phyloP scores from a whole-genome alignment of 1,284 basidiomycete species.

The Xerocomus minutiporus region DNA sequence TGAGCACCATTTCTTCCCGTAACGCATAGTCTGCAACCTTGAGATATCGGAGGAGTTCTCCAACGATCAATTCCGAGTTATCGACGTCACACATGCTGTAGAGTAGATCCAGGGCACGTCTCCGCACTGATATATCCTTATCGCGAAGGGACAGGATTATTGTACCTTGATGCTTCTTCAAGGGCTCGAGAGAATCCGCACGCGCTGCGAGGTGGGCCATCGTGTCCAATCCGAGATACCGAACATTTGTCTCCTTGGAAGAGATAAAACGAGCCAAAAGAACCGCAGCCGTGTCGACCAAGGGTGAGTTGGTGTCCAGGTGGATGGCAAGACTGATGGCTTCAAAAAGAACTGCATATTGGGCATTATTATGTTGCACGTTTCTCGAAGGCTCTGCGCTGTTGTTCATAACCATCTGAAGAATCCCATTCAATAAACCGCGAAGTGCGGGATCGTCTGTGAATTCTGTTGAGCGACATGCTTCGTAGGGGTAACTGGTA shows the following conservation, averaged over 20 bases:
- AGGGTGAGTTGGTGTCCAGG: constrained; percentile 84
- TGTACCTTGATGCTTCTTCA: constrained; percentile 94
- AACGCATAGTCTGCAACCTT: constrained; percentile 93
- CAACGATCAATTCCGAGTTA: constrained; percentile 93
- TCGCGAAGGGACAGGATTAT: constrained; percentile 94
- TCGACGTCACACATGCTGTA: constrained; percentile 99
- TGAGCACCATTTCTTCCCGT: constrained; percentile 97
- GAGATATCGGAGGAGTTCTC: constrained; percentile 89
- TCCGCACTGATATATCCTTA: constrained; percentile 94
- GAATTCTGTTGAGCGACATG: constrained; percentile 6
- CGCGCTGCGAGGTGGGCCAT: constrained; percentile 97
- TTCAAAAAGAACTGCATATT: constrained; percentile 97
- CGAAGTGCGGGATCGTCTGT: constrained; percentile 81
- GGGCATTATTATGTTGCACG: constrained; percentile 98
- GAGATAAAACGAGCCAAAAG: constrained; percentile 94
- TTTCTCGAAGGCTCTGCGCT: constrained; percentile 91
- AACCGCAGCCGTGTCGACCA: constrained; percentile 88
- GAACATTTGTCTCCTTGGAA: constrained; percentile 97
- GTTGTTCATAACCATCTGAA: constrained; percentile 90
- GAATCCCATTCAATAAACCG: constrained; percentile 74
- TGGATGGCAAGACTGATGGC: constrained; percentile 98
- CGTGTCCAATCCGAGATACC: constrained; percentile 96
- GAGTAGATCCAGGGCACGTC: constrained; percentile 90
- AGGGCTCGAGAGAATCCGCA: constrained; percentile 82
- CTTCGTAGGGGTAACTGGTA: constrained; percentile 6